Evolutionary conservation across 1,139 yeast species (phyloP).

Genomic region (Diutina scorzettiae): DNA sequence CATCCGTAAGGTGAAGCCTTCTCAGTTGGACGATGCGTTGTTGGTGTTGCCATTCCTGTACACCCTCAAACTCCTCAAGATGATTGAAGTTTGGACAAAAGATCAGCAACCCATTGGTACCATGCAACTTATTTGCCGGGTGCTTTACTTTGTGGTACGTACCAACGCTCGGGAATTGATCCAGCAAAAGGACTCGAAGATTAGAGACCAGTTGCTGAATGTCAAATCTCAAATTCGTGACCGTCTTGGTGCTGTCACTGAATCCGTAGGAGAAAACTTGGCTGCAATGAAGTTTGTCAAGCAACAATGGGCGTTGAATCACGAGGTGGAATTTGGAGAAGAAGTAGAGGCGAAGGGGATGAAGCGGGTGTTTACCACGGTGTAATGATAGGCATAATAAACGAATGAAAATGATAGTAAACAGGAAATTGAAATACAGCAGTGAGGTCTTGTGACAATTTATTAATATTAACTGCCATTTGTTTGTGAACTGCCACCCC

Average conservation of each 20-base stretch:
- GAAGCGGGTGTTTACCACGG: slow-evolving; percentile 3
- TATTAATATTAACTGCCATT: no score
- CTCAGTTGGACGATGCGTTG: slow-evolving; percentile 87
- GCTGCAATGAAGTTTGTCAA: slow-evolving; percentile 70
- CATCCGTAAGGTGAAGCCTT: slow-evolving; percentile 55
- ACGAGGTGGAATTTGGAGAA: slow-evolving; percentile 63
- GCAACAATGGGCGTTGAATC: slow-evolving; percentile 70
- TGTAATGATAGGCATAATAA: no score
- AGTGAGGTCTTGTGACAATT: no score
- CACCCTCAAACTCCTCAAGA: slow-evolving; percentile 55
- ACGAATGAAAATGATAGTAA: no score
- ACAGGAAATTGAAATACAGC: no score
- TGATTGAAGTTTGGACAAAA: slow-evolving; percentile 66
- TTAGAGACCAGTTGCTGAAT: slow-evolving; percentile 45
- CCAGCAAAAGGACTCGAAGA: slow-evolving; percentile 48
- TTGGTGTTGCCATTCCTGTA: slow-evolving; percentile 84
- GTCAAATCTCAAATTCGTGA: slow-evolving; percentile 46
- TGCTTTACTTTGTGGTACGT: slow-evolving; percentile 60
- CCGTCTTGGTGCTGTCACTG: slow-evolving; percentile 39
- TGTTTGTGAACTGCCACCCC: no score
- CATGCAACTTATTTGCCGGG: slow-evolving; percentile 57
- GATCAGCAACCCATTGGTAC: slow-evolving; percentile 29
- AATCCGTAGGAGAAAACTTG: slow-evolving; percentile 72
- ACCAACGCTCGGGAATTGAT: slow-evolving; percentile 68
- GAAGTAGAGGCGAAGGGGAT: slow-evolving; percentile 17